Percentiles rank a stretch among this genome's conserved stretches.
These are phyloP conservation scores for Sungouiella thailandica DNA, from an alignment of 805 yeast species.

Conservation along the genomic window DNA sequence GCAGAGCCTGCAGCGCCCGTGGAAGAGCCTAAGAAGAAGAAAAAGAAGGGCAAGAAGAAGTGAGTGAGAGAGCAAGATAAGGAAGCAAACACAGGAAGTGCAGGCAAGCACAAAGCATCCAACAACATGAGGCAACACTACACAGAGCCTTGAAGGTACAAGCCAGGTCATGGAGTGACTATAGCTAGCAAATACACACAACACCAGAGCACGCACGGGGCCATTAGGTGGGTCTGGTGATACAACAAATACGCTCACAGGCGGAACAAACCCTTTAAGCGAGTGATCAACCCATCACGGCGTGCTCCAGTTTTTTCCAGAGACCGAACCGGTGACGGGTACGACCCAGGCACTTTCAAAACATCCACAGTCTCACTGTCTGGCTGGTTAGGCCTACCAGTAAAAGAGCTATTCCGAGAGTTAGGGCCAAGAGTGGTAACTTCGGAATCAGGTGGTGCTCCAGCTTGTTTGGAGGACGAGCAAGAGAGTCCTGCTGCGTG, in stretches of 20 bases:
- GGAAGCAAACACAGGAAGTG: background rate
- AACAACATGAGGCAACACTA: too few species aligned
- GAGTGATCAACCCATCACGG: conserved; percentile 24
- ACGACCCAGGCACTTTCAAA: background rate
- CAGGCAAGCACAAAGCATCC: too few species aligned
- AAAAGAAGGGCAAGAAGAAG: conserved; percentile 11
- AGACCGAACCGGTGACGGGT: conserved; percentile 1
- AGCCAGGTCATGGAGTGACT: too few species aligned
- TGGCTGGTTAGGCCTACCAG: conserved; percentile 8
- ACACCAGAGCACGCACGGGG: too few species aligned
- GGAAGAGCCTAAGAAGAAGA: conserved; percentile 20
- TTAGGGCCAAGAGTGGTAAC: conserved; percentile 9
- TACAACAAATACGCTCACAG: conserved; percentile 1
- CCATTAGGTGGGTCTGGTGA: background rate
- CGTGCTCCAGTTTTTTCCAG: conserved; percentile 7
- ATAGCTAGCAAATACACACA: too few species aligned
- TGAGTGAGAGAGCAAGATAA: background rate
- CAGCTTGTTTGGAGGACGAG: conserved; percentile 5
- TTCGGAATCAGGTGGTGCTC: conserved; percentile 7
- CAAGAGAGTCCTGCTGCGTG: conserved; percentile 12
- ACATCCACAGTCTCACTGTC: conserved; percentile 4
- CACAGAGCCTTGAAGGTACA: too few species aligned
- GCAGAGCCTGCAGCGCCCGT: background rate
- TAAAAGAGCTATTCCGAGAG: conserved; percentile 11
- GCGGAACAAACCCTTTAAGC: conserved; percentile 30